Evolutionary conservation across 2,329 filamentous ascomycete genomes (phyloP).

Genomic region (Amylocarpus encephaloides): DNA sequence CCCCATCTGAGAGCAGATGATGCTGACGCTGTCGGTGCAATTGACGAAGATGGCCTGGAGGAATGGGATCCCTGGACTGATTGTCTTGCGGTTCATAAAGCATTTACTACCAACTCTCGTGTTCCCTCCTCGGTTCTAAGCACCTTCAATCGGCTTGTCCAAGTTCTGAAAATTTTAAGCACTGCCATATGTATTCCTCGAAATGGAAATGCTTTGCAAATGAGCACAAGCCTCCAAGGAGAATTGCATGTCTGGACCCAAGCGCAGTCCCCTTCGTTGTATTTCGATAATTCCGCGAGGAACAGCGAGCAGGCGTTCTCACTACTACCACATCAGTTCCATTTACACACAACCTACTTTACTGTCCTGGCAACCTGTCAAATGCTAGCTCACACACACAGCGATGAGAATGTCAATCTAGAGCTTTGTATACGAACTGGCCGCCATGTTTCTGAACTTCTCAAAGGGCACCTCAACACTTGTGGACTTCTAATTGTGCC

Average conservation of each 20-base stretch:
- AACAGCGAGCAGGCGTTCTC: slow-evolving; percentile 17
- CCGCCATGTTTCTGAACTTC: slow-evolving; percentile 31
- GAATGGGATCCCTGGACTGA: slow-evolving; percentile 70
- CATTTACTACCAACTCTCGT: slow-evolving; percentile 17
- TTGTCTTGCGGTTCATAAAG: slow-evolving; percentile 35
- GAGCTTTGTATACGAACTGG: slow-evolving; percentile 32
- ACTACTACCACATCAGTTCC: slow-evolving; percentile 29
- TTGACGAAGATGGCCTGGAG: slow-evolving; percentile 62
- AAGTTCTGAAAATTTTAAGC: slow-evolving; percentile 28
- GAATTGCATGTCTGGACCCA: slow-evolving; percentile 25
- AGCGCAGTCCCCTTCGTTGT: slow-evolving; percentile 21
- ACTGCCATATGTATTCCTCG: slow-evolving; percentile 21
- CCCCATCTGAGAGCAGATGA: slow-evolving; percentile 45
- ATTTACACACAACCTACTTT: slow-evolving; percentile 28
- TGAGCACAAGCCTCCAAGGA: slow-evolving; percentile 20
- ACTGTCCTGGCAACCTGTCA: slow-evolving; percentile 25
- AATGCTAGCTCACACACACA: slow-evolving; percentile 18
- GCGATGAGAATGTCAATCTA: slow-evolving; percentile 20
- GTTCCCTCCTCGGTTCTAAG: slow-evolving; percentile 31
- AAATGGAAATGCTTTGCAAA: slow-evolving; percentile 11
- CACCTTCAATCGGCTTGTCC: slow-evolving; percentile 31
- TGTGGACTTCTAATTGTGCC: slow-evolving; percentile 35
- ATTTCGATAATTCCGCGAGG: slow-evolving; percentile 18
- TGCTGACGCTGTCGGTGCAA: slow-evolving; percentile 38
- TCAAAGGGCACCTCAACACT: slow-evolving; percentile 35